These are phyloP conservation scores for Fusarium sp. DNA, from an alignment of 2,329 filamentous ascomycete genomes.

Conservation along the genomic window DNA sequence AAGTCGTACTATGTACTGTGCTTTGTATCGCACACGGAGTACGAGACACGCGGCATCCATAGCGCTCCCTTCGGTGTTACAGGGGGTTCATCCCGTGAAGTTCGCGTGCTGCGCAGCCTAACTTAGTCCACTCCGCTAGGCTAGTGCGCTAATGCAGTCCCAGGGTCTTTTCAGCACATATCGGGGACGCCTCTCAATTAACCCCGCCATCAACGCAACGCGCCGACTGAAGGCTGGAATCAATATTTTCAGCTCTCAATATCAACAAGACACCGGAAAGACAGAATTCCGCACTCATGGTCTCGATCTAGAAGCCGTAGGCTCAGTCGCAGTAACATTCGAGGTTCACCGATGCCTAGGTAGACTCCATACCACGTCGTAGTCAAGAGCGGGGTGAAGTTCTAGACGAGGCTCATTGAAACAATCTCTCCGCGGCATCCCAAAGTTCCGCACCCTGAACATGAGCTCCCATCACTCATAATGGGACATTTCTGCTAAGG, in stretches of 20 bases:
- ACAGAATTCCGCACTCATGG: accelerated
- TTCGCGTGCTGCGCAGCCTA: background rate
- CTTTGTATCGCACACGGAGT: background rate
- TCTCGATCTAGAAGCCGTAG: background rate
- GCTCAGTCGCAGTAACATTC: background rate
- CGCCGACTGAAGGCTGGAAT: background rate
- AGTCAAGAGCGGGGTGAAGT: background rate
- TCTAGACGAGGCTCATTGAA: no score
- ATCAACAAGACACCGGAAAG: accelerated
- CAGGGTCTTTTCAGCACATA: background rate
- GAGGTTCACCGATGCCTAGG: background rate
- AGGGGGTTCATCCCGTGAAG: background rate
- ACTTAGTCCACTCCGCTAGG: background rate
- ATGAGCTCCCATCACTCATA: background rate
- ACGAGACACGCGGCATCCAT: background rate
- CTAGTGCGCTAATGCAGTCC: background rate
- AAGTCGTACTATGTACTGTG: background rate
- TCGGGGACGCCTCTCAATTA: background rate
- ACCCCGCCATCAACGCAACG: background rate
- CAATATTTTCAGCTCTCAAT: background rate
- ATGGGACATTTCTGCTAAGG: no score
- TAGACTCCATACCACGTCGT: background rate
- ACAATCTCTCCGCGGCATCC: no score
- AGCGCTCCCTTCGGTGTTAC: background rate
- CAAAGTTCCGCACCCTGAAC: background rate